Evolutionary conservation across 1,284 basidiomycete species (phyloP), one percentile per base, ranked within the genome.

Genomic region (Ceratobasidium sp.): DNA sequence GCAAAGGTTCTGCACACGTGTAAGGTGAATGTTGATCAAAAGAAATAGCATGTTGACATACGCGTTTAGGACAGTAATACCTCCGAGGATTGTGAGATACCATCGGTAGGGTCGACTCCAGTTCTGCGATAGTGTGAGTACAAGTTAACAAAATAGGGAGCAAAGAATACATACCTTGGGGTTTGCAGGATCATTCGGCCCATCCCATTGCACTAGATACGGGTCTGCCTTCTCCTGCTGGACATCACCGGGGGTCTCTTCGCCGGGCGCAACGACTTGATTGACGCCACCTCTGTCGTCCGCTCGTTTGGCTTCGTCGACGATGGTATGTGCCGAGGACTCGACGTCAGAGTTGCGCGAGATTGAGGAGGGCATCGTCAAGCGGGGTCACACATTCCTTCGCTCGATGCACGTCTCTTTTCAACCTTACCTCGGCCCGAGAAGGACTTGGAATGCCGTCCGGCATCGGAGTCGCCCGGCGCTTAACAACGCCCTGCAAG

Each of bases 1-100:
- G n/a, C n/a, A n/a, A n/a, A n/a, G n/a, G n/a, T n/a, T n/a, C n/a
- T n/a, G n/a, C n/a, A n/a, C n/a, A n/a, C n/a, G n/a, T n/a, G n/a
- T n/a, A n/a, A n/a, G n/a, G n/a, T n/a, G n/a, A n/a, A n/a, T n/a
- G n/a, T n/a, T n/a, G n/a, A n/a, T n/a, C n/a, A n/a, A n/a, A n/a
- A 84, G 33, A 53, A 53, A 44, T 5, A 61, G 39, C 79, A 78
- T 61, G 49, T 60, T 60, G 3, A 86, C 89, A 60, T 80, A 90
- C 89, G 92, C 92, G 83, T 93, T 93, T 79, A 95, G 86, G 20
- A 94, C 90, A 60, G 95, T 87, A 0, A 92, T 63, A 64, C 92
- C 91, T 1, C 87, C 89, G 2, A 91, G 81, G 42, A 86, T 81
- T 2, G 93, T 95, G 33, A 95, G 84, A 81, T 89, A 91, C 91